phyloP scores from a whole-genome alignment of 164 flowering plant genomes.

The Umbilicus rupestris region DNA sequence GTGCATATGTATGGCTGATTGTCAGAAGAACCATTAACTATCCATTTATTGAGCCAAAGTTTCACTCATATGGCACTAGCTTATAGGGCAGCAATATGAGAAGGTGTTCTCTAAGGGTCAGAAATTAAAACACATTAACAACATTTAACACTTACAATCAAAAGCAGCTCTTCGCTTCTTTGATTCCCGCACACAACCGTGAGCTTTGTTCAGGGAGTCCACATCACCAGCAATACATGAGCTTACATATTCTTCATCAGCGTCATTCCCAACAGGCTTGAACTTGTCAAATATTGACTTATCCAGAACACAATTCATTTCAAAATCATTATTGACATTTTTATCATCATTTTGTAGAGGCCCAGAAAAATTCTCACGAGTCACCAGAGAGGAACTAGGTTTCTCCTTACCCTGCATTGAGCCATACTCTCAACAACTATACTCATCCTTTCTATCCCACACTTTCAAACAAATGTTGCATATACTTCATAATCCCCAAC shows the following conservation, averaged over 20 bases:
- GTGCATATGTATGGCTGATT: no score
- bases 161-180: constrained; percentile 32
- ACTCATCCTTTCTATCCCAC: neutral
- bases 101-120: neutral
- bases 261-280: constrained; percentile 19
- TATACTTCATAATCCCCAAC: neutral
- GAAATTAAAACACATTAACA: constrained; percentile 1
- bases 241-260: constrained; percentile 12
- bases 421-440: neutral
- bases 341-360: constrained; percentile 9
- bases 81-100: neutral
- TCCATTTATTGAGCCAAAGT: neutral
- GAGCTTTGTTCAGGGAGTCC: neutral
- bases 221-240: constrained; percentile 15
- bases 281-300: constrained; percentile 37
- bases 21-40: neutral
- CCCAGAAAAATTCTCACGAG: constrained; percentile 10
- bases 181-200: constrained; percentile 17
- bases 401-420: constrained; percentile 32
- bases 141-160: constrained; percentile 17
- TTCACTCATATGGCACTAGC: neutral
- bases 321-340: constrained; percentile 15
- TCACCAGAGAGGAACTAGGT: constrained; percentile 28
- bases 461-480: neutral
- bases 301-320: constrained; percentile 15